These are phyloP conservation scores for Dactylellina parvicollis DNA, from an alignment of 2,329 filamentous ascomycete species.

Conservation along the genomic window DNA sequence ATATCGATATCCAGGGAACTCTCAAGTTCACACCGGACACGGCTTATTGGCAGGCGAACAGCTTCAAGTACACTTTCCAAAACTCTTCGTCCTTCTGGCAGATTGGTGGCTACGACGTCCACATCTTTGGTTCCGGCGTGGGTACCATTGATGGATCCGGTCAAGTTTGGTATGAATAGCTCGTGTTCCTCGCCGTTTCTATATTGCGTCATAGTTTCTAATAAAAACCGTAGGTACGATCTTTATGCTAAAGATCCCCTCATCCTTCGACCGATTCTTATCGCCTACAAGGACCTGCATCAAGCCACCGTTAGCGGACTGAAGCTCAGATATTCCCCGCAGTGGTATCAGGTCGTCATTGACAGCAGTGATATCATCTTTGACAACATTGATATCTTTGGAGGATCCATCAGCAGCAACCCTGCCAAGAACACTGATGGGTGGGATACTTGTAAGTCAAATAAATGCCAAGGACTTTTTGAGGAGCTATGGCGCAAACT, in stretches of 20 bases:
- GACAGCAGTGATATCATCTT: conserved; percentile 74
- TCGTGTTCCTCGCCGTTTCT: not conserved
- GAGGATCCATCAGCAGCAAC: conserved; percentile 66
- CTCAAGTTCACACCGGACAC: conserved; percentile 71
- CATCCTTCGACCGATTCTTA: conserved; percentile 69
- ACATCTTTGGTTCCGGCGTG: conserved; percentile 70
- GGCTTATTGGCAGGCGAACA: conserved; percentile 73
- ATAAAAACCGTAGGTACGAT: conserved; percentile 64
- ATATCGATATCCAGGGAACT: conserved; percentile 66
- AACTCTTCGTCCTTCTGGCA: conserved; percentile 75
- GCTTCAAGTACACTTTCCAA: conserved; percentile 73
- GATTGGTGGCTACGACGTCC: conserved; percentile 72
- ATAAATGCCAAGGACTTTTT: not conserved
- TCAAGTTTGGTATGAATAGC: conserved; percentile 66
- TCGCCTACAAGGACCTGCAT: conserved; percentile 69
- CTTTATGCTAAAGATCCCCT: conserved; percentile 69
- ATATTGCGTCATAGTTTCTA: not conserved
- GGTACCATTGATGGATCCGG: conserved; percentile 73
- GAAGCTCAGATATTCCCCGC: conserved; percentile 69
- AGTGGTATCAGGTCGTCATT: conserved; percentile 74
- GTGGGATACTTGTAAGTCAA: conserved; percentile 67
- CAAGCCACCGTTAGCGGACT: conserved; percentile 70
- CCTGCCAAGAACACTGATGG: conserved; percentile 74
- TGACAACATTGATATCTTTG: conserved; percentile 71
- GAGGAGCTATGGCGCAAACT: not conserved